A percentile compares a stretch with the other conserved stretches of the same genome.
phyloP scores from a whole-genome alignment of 352 stramenopile species.

The Globisporangium lucens region DNA sequence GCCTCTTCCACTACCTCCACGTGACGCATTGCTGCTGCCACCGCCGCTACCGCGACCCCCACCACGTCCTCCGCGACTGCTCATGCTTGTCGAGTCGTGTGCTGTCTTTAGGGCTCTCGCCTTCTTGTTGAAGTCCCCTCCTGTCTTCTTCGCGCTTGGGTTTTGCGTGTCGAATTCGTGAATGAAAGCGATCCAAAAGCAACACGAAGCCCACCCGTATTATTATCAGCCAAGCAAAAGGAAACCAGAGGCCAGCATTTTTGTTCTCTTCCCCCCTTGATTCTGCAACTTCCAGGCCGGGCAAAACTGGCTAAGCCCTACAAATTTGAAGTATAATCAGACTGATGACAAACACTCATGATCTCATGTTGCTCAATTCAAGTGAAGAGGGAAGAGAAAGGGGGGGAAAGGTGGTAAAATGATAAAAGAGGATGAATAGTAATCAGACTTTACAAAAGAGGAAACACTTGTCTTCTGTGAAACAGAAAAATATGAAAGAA shows the following conservation, averaged over 20 bases:
- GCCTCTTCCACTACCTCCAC: slow-evolving; percentile 20
- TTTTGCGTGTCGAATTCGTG: neutral
- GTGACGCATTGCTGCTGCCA: neutral
- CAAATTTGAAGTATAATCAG: neutral
- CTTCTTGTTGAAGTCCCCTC: neutral
- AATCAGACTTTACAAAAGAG: neutral
- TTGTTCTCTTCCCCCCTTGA: neutral
- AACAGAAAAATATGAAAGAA: neutral
- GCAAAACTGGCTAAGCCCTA: slow-evolving; percentile 2
- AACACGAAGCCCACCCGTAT: neutral
- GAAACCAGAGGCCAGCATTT: neutral
- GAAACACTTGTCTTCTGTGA: neutral
- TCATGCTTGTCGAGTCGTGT: slow-evolving; percentile 5
- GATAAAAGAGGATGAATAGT: neutral
- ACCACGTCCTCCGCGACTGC: slow-evolving; percentile 8
- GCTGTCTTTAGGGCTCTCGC: neutral
- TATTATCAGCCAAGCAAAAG: neutral
- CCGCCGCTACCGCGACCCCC: slow-evolving; percentile 10
- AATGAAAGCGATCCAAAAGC: slow-evolving; percentile 1
- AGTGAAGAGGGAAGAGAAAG: neutral
- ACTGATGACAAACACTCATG: neutral
- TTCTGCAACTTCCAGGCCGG: neutral
- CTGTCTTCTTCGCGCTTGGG: neutral
- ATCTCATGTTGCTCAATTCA: neutral
- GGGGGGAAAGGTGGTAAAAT: neutral